Evolutionary conservation across 169 alveolate species (phyloP), one percentile per base, ranked within the genome.

Genomic region (Eimeria necatrix): DNA sequence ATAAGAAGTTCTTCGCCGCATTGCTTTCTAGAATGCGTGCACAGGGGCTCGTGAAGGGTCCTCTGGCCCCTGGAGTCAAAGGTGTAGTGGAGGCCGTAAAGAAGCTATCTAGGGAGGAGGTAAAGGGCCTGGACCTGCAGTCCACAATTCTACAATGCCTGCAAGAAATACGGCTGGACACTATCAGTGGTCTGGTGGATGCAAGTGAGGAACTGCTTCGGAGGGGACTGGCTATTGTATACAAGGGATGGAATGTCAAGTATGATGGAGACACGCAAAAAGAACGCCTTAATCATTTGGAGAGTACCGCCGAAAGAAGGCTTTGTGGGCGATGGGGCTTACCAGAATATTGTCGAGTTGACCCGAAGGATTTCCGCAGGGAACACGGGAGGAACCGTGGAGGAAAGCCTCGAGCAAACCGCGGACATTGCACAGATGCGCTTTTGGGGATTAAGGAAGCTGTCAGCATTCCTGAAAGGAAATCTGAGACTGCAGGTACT

Each of bases 181-280:
- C 4, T 32, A 8, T 71, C 18, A 48, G 51, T 22, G 48, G 83
- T 22, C 1, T 71, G n/a, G 59, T 76, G 56, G 87, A 76, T 18
- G 61, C 87, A 12, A 46, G 61, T 60, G 61, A 48, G 64, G 87
- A 76, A 60, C 52, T 76, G 87, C 61, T 76, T 0, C 87, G 61
- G 12, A 41, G 87, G 26, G 87, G 87, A 41, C 24, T 76, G 41
- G 61, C 87, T 9, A 32, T 18, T 76, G 18, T 76, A 0, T 26
- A 26, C 56, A 26, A 0, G 10, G 87, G 87, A 32, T 1, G 46
- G 22, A 20, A 41, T 0, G 59, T 18, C 26, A 10, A 3, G 41
- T 46, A 76, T 60, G 61, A 12, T 49, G 87, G 87, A 56, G 1
- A 10, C 1, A 4, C 0, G 0, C 61, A 76, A 49, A 6, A 76